Conservation (phyloP, 371 early-diverging fungal genomes). For the Apophysomyces elegans region DNA sequence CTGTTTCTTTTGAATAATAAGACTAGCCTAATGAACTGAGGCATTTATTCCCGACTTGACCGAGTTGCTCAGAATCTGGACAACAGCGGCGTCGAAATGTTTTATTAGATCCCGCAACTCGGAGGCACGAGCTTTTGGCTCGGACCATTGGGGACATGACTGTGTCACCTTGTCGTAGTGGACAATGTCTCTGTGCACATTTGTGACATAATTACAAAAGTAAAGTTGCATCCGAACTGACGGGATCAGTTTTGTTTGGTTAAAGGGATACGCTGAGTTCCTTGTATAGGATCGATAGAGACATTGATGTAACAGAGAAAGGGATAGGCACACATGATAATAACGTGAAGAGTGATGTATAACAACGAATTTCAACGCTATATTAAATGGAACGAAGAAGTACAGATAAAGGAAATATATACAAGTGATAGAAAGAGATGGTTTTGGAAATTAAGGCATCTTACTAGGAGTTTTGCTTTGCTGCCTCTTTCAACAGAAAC, state of each 20-base stretch:
- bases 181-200: constrained; percentile 7
- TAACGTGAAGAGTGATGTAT: no score
- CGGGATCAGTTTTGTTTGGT: background rate
- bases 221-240: background rate
- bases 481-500: no score
- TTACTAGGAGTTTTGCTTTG: no score
- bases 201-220: background rate
- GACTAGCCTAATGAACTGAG: background rate
- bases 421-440: no score
- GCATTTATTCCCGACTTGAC: background rate
- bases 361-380: no score
- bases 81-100: constrained; percentile 3
- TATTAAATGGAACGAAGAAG: no score
- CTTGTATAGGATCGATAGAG: background rate
- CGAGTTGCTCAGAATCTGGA: background rate
- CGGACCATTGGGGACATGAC: constrained; percentile 2
- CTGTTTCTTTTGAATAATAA: background rate
- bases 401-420: no score
- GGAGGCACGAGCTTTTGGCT: constrained; percentile 5
- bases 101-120: constrained; percentile 6
- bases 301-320: background rate
- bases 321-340: no score
- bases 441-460: no score
- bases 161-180: background rate
- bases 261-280: background rate